Evolutionary conservation across 2,329 filamentous ascomycete species (phyloP).

Genomic region (Fusarium sp.): DNA sequence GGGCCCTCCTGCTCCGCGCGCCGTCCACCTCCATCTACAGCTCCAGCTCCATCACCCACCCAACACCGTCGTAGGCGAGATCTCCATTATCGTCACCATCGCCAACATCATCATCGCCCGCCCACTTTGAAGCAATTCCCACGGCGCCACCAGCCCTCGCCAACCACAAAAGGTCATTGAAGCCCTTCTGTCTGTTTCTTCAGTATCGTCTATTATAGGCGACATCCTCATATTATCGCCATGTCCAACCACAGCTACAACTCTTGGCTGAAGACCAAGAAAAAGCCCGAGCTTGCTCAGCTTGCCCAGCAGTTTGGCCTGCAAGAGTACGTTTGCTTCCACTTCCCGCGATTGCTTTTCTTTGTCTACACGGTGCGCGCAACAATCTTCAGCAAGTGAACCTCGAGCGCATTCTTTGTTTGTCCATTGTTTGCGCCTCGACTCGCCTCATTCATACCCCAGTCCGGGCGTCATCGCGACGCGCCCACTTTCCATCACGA

Average conservation of each 20-base stretch:
- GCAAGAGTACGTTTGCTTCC: conserved; percentile 69
- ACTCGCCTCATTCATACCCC: conserved; percentile 2
- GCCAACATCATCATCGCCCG: conserved; percentile 23
- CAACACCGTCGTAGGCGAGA: conserved; percentile 33
- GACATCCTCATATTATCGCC: conserved; percentile 37
- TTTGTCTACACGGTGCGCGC: neutral
- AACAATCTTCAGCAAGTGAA: neutral
- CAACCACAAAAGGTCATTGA: neutral
- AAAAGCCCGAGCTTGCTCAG: conserved; percentile 82
- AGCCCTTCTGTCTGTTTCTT: neutral
- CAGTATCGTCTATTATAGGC: conserved; percentile 38
- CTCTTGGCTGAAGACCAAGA: conserved; percentile 83
- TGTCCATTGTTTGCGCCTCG: conserved; percentile 30
- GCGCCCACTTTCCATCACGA: conserved; percentile 21
- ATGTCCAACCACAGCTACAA: conserved; percentile 57
- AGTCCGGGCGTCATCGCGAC: conserved; percentile 37
- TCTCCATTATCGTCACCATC: conserved; percentile 30
- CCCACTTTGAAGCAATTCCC: neutral
- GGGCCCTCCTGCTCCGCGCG: conserved; percentile 26
- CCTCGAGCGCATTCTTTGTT: conserved; percentile 16
- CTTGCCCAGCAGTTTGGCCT: conserved; percentile 79
- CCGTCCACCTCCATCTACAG: neutral
- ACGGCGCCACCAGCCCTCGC: neutral
- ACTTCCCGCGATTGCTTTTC: neutral
- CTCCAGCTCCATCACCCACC: conserved; percentile 23